Percentiles rank a stretch among this genome's conserved stretches.
Evolutionary conservation across 2,329 filamentous ascomycete species (phyloP).

Genomic region (Fusarium buxicola): DNA sequence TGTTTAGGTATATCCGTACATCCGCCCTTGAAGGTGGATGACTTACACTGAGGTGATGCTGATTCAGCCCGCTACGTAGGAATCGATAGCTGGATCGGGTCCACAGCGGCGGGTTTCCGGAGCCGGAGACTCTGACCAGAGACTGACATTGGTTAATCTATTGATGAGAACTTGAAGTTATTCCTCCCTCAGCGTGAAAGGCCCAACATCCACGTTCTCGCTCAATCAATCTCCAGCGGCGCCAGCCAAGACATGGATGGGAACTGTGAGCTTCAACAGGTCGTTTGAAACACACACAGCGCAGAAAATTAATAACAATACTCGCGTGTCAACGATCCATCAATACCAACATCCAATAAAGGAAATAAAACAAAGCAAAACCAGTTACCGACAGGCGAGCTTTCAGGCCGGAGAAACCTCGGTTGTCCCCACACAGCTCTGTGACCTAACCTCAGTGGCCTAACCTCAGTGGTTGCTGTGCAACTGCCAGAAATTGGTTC

Average conservation of each 20-base stretch:
- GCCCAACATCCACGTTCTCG: no score
- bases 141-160: not conserved
- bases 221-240: no score
- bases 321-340: no score
- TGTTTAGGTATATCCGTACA: slow-evolving; percentile 42
- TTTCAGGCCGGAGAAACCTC: slow-evolving; percentile 40
- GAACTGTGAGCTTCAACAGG: no score
- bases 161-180: no score
- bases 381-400: no score
- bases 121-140: not conserved
- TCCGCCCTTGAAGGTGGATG: slow-evolving; percentile 29
- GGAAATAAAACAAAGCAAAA: not conserved
- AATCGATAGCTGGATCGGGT: not conserved
- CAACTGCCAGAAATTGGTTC: slow-evolving; percentile 39
- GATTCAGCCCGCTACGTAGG: slow-evolving; percentile 31
- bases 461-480: slow-evolving; percentile 38
- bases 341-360: not conserved
- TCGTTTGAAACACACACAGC: no score
- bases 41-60: slow-evolving; percentile 26
- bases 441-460: not conserved
- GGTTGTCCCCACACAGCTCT: slow-evolving; percentile 15
- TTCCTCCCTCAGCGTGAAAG: no score
- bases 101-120: not conserved
- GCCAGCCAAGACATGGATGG: no score
- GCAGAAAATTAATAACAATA: no score